phyloP scores from a whole-genome alignment of 345 rosid species.

The Salix udensis region DNA sequence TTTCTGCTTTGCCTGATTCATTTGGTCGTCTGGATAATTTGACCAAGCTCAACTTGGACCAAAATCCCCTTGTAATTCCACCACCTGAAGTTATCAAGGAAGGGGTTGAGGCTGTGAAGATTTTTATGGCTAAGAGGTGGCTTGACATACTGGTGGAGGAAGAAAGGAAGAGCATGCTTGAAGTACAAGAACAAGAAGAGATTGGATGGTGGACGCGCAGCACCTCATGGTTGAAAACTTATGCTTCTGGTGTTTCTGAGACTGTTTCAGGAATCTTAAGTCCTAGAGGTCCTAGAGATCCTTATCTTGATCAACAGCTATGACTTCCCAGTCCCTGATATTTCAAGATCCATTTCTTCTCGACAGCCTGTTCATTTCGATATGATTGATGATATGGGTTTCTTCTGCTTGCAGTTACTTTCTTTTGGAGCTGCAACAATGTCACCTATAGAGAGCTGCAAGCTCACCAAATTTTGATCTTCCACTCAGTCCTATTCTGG shows the following conservation, averaged over 20 bases:
- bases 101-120: conserved; percentile 72
- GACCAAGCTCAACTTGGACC: conserved; percentile 62
- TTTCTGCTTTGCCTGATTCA: conserved; percentile 70
- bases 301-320: conserved; percentile 74
- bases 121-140: conserved; percentile 78
- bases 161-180: conserved; percentile 48
- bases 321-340: conserved; percentile 22
- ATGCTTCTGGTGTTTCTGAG: conserved; percentile 42
- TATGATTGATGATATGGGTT: not conserved
- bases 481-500: not conserved
- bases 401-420: not conserved
- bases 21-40: conserved; percentile 76
- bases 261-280: conserved; percentile 48
- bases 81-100: conserved; percentile 55
- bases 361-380: not conserved
- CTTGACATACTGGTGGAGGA: conserved; percentile 60
- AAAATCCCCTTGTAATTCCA: conserved; percentile 69
- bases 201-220: conserved; percentile 81
- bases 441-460: not conserved
- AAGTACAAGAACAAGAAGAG: conserved; percentile 45
- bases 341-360: not conserved
- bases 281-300: conserved; percentile 48
- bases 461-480: not conserved
- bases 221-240: conserved; percentile 64
- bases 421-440: not conserved